Percentiles rank a stretch among this genome's conserved stretches.
These are phyloP conservation scores for Begonia masoniana DNA, from an alignment of 306 rosid genomes.

Conservation along the genomic window DNA sequence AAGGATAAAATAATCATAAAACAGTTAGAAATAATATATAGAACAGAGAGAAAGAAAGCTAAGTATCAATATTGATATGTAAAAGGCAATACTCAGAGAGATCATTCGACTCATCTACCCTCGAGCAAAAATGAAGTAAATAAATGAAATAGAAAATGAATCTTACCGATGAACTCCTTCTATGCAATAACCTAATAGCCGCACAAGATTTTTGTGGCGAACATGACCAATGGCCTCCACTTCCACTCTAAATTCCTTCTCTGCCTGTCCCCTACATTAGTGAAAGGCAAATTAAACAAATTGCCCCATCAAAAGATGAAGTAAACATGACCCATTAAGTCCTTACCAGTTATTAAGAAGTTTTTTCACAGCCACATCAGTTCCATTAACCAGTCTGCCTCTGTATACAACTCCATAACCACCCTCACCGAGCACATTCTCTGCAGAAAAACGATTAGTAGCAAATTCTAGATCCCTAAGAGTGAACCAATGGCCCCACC, in stretches of 20 bases:
- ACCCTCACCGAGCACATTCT: constrained; percentile 83
- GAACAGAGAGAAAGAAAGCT: no score
- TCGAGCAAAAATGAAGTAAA: no score
- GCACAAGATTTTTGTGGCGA: constrained; percentile 91
- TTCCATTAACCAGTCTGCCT: constrained; percentile 79
- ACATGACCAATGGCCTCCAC: constrained; percentile 99
- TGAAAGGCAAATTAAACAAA: constrained; percentile 10
- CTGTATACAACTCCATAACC: constrained; percentile 92
- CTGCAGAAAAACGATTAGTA: constrained; percentile 51
- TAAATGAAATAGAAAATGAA: neutral
- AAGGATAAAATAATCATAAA: no score
- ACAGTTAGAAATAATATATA: no score
- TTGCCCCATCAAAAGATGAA: neutral
- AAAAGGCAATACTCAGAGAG: no score
- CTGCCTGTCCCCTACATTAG: constrained; percentile 83
- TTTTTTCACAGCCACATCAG: constrained; percentile 92
- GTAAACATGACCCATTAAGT: constrained; percentile 11
- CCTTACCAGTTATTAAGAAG: constrained; percentile 90
- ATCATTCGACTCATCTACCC: no score
- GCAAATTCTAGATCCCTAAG: constrained; percentile 86
- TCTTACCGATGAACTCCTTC: constrained; percentile 89
- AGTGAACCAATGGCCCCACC: constrained; percentile 99
- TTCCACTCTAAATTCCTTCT: constrained; percentile 95
- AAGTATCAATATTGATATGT: no score
- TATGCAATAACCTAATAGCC: constrained; percentile 76